Conservation (phyloP, 2,329 filamentous ascomycete species). For the Tolypocladium amazonense region DNA sequence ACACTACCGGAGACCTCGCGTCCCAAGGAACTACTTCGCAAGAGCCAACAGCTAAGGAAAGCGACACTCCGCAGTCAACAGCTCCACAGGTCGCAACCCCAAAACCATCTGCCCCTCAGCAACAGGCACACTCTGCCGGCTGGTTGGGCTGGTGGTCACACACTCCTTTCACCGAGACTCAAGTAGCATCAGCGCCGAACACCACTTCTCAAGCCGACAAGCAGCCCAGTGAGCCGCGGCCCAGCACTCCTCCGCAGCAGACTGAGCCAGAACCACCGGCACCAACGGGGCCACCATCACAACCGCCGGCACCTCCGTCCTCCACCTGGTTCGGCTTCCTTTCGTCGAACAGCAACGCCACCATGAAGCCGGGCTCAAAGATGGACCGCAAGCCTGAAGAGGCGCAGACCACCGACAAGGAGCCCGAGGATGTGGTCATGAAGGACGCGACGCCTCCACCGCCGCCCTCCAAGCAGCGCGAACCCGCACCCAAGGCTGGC, state of each 20-base stretch:
- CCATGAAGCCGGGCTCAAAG: background rate
- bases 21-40: constrained; percentile 1
- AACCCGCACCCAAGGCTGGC: constrained; percentile 35
- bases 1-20: background rate
- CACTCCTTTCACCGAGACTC: constrained; percentile 10
- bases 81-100: constrained; percentile 1
- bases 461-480: constrained; percentile 17
- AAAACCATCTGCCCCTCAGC: constrained; percentile 1
- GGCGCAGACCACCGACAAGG: background rate
- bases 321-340: constrained; percentile 32
- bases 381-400: background rate
- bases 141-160: constrained; percentile 45
- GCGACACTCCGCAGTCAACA: background rate
- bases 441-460: constrained; percentile 27
- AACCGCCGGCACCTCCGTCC: constrained; percentile 8
- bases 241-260: constrained; percentile 12
- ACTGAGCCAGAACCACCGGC: constrained; percentile 6
- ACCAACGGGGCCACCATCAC: constrained; percentile 5
- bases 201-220: constrained; percentile 1
- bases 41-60: background rate
- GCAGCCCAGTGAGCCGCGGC: constrained; percentile 8
- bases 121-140: constrained; percentile 27
- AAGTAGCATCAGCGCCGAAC: background rate
- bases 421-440: constrained; percentile 28
- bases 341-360: constrained; percentile 14